These are phyloP conservation scores for Fomitopsis palustris DNA, from an alignment of 1,284 basidiomycete species.

Conservation along the genomic window DNA sequence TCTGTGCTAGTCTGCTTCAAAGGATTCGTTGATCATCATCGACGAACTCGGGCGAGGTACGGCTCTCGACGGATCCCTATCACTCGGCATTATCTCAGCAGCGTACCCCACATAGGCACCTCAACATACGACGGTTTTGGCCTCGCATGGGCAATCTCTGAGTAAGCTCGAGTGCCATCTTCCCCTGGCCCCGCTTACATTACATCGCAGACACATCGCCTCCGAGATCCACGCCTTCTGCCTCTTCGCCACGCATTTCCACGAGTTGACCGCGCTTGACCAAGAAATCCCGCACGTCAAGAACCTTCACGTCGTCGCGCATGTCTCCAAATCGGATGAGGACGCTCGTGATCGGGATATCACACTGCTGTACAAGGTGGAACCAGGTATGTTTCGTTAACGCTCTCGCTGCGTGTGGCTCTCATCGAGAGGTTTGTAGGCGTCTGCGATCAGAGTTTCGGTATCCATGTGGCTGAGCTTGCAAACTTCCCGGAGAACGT, in stretches of 20 bases:
- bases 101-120: constrained; percentile 54
- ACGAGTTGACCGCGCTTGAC: constrained; percentile 92
- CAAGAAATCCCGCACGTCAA: constrained; percentile 86
- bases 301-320: constrained; percentile 95
- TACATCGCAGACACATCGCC: constrained; percentile 77
- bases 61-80: constrained; percentile 3
- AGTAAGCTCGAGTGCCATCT: constrained; percentile 43
- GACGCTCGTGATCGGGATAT: constrained; percentile 78
- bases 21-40: constrained; percentile 95
- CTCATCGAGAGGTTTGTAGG: constrained; percentile 34
- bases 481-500: constrained; percentile 97
- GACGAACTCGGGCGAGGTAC: constrained; percentile 94
- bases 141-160: constrained; percentile 97
- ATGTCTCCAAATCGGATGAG: constrained; percentile 66
- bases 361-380: constrained; percentile 93
- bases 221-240: constrained; percentile 90
- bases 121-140: constrained; percentile 99
- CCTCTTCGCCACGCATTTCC: constrained; percentile 97
- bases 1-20: constrained; percentile 72
- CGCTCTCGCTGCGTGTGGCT: neutral
- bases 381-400: constrained; percentile 64
- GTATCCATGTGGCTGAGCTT: constrained; percentile 96
- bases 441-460: constrained; percentile 94
- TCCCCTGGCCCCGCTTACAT: neutral
- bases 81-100: neutral